These are phyloP conservation scores for Scytalidium lignicola DNA, from an alignment of 2,329 filamentous ascomycete genomes.

Conservation along the genomic window DNA sequence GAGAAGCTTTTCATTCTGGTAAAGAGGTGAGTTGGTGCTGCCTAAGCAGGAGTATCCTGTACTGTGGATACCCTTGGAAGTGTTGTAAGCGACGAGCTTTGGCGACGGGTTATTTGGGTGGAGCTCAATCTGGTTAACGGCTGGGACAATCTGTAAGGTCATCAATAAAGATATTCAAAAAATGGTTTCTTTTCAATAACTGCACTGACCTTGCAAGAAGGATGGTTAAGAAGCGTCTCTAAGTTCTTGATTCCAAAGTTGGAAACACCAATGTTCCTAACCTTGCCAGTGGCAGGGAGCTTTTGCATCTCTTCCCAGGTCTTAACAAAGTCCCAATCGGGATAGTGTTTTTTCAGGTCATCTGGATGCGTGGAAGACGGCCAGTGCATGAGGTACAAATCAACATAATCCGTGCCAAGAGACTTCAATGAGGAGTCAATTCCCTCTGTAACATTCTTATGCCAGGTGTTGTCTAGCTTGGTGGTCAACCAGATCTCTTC, in stretches of 20 bases:
- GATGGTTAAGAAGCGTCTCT: conserved; percentile 67
- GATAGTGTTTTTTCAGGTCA: conserved; percentile 60
- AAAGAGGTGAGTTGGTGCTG: conserved; percentile 63
- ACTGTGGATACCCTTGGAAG: conserved; percentile 67
- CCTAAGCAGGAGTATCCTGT: conserved; percentile 73
- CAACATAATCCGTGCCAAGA: conserved; percentile 60
- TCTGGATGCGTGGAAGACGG: conserved; percentile 58
- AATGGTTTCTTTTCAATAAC: not conserved
- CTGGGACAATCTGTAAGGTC: conserved; percentile 44
- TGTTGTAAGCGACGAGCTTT: conserved; percentile 69
- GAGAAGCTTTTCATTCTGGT: conserved; percentile 59
- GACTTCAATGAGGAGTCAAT: conserved; percentile 55
- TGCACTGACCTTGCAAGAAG: conserved; percentile 54
- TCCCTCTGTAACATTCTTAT: conserved; percentile 61
- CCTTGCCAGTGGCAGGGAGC: conserved; percentile 63
- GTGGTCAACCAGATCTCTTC: conserved; percentile 68
- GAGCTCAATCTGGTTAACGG: conserved; percentile 79
- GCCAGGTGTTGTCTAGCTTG: conserved; percentile 78
- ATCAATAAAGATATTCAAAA: not conserved
- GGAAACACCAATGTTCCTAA: conserved; percentile 76
- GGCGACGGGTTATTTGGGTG: conserved; percentile 79
- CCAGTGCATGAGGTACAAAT: conserved; percentile 71
- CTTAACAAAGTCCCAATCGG: conserved; percentile 78
- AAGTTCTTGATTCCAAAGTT: conserved; percentile 81
- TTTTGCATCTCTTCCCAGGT: conserved; percentile 73